Base-by-base conservation (phyloP, 2,329 filamentous ascomycete species). In the Penicillium sp. region DNA sequence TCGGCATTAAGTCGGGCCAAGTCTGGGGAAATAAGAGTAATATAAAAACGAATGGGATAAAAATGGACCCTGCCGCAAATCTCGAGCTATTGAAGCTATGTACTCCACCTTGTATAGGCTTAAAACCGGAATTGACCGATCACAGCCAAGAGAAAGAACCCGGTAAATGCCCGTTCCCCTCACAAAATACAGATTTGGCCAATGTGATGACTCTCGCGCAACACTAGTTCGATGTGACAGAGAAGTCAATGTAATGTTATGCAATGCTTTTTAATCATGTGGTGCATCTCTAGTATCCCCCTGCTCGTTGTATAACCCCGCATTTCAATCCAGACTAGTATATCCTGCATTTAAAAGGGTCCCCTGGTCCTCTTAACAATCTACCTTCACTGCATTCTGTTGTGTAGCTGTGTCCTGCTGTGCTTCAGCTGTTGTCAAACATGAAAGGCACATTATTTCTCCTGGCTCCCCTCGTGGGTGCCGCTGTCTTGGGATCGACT, bases 391-490 rank as follows among this genome's bases (percentile, higher is more conserved):
- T 38, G 46, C 31, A 33, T 35, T 33, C 55, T 57, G 49, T 9
- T 48, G 42, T 44, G 42, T 31, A n/a, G 31, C 8, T 14, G 22
- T 31, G 41, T 12, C 10, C 30, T 45, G 43, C 16, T 33, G 19
- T 35, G 4, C 11, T 33, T 38, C 16, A 30, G 12, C 31, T 10
- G 25, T 49, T 55, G 43, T 30, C 36, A 55, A 65, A 50, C 30
- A 72, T 71, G 69, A 54, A 65, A 61, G 48, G 63, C 35, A 53
- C 60, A 7, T 51, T 71, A 19, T 57, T 71, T 28, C 56, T 67
- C 38, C 59, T 71, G 22, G 56, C 58, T 8, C 61, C 66, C 56
- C 61, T 73, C 40, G 69, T 62, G 55, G 69, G 67, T 26, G 68
- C 69, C 37, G 60, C 64, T 7, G 59, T 66, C 26, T 55, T 69